Percentiles rank a stretch among this genome's conserved stretches.
phyloP scores from a whole-genome alignment of 164 flowering plant genomes.

The Chloranthus sessilifolius region DNA sequence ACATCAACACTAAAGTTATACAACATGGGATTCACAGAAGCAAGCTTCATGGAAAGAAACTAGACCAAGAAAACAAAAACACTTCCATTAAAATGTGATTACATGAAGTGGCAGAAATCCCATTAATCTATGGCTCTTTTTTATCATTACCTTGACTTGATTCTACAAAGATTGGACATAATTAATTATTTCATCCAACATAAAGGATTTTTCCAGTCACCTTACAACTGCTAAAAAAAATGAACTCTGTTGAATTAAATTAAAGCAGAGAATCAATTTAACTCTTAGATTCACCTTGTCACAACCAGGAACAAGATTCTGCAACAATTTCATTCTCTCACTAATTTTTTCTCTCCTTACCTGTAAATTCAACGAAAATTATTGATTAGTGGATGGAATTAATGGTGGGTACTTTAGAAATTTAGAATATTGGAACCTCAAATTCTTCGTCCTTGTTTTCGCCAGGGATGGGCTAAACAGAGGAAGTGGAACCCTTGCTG shows the following conservation, averaged over 20 bases:
- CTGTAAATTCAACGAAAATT: too few relatives aligned
- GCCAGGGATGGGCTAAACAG: too few relatives aligned
- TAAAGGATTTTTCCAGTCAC: slow-evolving; percentile 78
- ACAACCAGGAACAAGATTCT: slow-evolving; percentile 81
- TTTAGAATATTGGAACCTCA: too few relatives aligned
- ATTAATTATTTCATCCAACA: slow-evolving; percentile 86
- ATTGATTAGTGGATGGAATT: too few relatives aligned
- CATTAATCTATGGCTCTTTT: background rate
- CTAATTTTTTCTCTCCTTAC: slow-evolving; percentile 83
- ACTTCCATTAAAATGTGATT: background rate
- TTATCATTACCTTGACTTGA: slow-evolving; percentile 75
- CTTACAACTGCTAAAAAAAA: slow-evolving; percentile 37
- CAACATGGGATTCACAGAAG: slow-evolving; percentile 60
- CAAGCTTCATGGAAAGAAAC: slow-evolving; percentile 95
- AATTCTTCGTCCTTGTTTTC: too few relatives aligned
- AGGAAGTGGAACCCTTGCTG: too few relatives aligned
- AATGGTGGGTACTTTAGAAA: too few relatives aligned
- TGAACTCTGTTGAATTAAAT: too few relatives aligned
- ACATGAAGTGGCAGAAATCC: background rate
- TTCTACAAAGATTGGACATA: slow-evolving; percentile 83
- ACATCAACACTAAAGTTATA: slow-evolving; percentile 59
- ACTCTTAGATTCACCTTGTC: slow-evolving; percentile 45
- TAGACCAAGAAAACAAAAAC: slow-evolving; percentile 17
- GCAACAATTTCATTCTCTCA: slow-evolving; percentile 72
- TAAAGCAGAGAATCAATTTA: too few relatives aligned